Evolutionary conservation across 495 filamentous ascomycete genomes (phyloP).

Genomic region (Trichoderma gamsii): DNA sequence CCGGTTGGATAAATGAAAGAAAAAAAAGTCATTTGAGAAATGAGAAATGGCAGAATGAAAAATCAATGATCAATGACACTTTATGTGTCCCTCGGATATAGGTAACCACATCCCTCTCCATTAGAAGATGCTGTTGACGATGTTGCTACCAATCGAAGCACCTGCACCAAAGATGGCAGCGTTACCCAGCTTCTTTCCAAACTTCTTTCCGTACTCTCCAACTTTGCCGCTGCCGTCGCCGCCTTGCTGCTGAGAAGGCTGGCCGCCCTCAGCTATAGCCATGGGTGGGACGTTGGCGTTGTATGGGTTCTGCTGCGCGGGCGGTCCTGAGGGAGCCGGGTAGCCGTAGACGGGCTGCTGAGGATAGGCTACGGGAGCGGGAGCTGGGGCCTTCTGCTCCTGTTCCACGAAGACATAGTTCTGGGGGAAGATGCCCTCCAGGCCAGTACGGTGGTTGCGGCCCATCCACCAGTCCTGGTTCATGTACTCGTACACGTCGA

Average conservation of each 20-base stretch:
- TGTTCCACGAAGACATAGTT: conserved; percentile 67
- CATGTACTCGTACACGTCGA: conserved; percentile 82
- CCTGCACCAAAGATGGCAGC: conserved; percentile 78
- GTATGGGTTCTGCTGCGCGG: conserved; percentile 40
- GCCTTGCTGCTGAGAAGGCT: conserved; percentile 23
- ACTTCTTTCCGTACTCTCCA: conserved; percentile 59
- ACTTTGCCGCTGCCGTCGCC: conserved; percentile 31
- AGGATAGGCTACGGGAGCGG: conserved; percentile 6
- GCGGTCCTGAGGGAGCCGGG: conserved; percentile 21
- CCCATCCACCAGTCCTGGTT: conserved; percentile 97
- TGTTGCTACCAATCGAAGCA: conserved; percentile 82
- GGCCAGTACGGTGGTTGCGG: conserved; percentile 67
- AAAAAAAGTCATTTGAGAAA: neutral
- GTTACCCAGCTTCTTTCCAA: conserved; percentile 72
- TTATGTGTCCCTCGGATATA: neutral
- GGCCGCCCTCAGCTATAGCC: conserved; percentile 36
- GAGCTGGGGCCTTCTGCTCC: conserved; percentile 24
- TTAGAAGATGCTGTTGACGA: conserved; percentile 91
- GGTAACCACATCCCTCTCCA: neutral
- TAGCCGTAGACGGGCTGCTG: conserved; percentile 15
- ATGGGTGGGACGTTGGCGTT: conserved; percentile 47
- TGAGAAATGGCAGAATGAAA: neutral
- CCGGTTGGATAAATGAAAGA: neutral
- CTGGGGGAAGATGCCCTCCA: conserved; percentile 85
- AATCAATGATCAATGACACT: no score